A percentile compares a stretch with the other conserved stretches of the same genome.
Conservation (phyloP, 1,284 basidiomycete genomes). For the Malassezia nana region DNA sequence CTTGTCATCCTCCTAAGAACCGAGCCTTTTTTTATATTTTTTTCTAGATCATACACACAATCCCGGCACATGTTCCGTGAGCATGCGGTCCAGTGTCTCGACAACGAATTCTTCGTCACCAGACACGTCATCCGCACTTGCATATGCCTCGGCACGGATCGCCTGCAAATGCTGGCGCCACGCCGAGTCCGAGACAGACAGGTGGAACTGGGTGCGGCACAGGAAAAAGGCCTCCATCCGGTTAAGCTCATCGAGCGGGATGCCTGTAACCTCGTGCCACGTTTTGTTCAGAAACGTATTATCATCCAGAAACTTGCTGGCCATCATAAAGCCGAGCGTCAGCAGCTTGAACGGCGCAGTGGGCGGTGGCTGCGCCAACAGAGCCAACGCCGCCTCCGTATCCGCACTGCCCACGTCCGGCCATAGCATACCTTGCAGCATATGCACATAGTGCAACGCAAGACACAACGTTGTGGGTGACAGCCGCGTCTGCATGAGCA, state of each 20-base stretch:
- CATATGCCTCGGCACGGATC: conserved; percentile 4
- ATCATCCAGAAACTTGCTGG: conserved; percentile 48
- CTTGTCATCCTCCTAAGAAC: background rate
- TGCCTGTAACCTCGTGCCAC: conserved; percentile 47
- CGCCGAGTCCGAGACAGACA: conserved; percentile 34
- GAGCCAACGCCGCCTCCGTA: conserved; percentile 28
- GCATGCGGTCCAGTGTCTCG: background rate
- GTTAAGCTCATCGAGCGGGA: conserved; percentile 42
- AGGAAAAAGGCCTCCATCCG: conserved; percentile 43
- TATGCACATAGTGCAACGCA: conserved; percentile 35
- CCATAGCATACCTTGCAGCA: conserved; percentile 24
- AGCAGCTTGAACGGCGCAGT: conserved; percentile 47
- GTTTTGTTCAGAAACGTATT: conserved; percentile 48
- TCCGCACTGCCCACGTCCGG: conserved; percentile 15
- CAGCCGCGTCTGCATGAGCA: conserved; percentile 41
- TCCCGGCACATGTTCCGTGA: background rate
- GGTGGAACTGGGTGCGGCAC: conserved; percentile 37
- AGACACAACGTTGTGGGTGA: conserved; percentile 41
- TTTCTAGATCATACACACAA: conserved; percentile 1
- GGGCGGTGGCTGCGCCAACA: conserved; percentile 40
- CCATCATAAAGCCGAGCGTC: conserved; percentile 46
- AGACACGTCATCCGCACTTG: background rate
- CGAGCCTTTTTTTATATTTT: background rate
- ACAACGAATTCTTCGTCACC: background rate
- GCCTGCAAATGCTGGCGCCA: conserved; percentile 23